A percentile compares a stretch with the other conserved stretches of the same genome.
phyloP scores from a whole-genome alignment of 257 asterid species.

The Knoxia roxburghii region DNA sequence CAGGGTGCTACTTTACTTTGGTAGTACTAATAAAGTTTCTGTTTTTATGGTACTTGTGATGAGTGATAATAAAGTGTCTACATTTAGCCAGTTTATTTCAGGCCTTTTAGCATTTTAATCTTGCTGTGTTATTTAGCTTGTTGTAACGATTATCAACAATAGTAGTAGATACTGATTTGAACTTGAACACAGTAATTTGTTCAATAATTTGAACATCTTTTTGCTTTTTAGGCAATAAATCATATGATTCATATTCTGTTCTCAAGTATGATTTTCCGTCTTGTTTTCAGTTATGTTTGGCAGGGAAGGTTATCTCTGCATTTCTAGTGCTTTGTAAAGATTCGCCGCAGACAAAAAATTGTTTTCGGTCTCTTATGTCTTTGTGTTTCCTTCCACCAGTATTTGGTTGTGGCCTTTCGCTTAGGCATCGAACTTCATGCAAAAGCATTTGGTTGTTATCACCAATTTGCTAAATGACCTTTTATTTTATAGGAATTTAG shows the following conservation, averaged over 20 bases:
- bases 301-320: not conserved
- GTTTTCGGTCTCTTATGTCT: too few species aligned
- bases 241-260: not conserved
- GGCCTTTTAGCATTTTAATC: not conserved
- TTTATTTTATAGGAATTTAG: conserved; percentile 47
- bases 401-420: too few species aligned
- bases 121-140: too few species aligned
- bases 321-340: not conserved
- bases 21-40: not conserved
- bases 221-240: not conserved
- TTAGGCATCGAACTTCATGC: not conserved
- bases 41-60: not conserved
- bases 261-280: not conserved
- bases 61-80: not conserved
- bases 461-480: not conserved
- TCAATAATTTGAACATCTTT: not conserved
- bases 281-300: not conserved
- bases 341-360: too few species aligned
- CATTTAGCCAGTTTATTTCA: not conserved
- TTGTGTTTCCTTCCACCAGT: too few species aligned
- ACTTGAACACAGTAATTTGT: not conserved
- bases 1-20: not conserved
- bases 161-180: not conserved
- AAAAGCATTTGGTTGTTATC: not conserved
- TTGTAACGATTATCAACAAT: not conserved